A percentile compares a stretch with the other conserved stretches of the same genome.
Evolutionary conservation across 2,329 filamentous ascomycete genomes (phyloP).

Genomic region (Emmonsia crescens): DNA sequence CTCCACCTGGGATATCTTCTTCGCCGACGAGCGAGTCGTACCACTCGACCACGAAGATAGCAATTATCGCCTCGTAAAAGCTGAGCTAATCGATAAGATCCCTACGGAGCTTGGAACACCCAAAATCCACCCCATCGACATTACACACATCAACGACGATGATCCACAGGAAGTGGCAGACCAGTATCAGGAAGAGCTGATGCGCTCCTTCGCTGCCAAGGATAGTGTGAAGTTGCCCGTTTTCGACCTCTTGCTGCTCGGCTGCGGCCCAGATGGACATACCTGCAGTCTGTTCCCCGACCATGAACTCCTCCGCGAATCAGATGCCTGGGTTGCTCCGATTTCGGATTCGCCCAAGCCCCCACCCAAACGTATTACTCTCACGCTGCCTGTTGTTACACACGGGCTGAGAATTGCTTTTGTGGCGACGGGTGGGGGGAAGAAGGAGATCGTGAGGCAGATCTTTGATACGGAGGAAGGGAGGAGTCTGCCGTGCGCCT

Average conservation of each 20-base stretch:
- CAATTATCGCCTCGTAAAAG: constrained; percentile 82
- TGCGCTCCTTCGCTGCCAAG: constrained; percentile 74
- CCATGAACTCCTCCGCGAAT: constrained; percentile 75
- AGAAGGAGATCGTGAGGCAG: constrained; percentile 83
- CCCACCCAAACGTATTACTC: constrained; percentile 77
- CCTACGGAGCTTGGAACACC: constrained; percentile 56
- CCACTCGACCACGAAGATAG: constrained; percentile 85
- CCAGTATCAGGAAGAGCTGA: constrained; percentile 80
- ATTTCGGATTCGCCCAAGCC: constrained; percentile 94
- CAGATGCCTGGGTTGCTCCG: constrained; percentile 80
- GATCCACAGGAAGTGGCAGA: constrained; percentile 89
- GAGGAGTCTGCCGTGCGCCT: constrained; percentile 64
- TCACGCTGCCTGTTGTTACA: constrained; percentile 81
- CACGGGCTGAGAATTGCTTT: constrained; percentile 82
- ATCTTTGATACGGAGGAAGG: constrained; percentile 76
- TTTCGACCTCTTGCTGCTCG: constrained; percentile 87
- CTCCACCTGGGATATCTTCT: constrained; percentile 93
- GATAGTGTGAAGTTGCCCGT: constrained; percentile 91
- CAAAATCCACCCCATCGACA: constrained; percentile 68
- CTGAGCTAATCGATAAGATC: constrained; percentile 80
- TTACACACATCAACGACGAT: constrained; percentile 54
- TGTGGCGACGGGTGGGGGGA: constrained; percentile 76
- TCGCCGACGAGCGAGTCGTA: constrained; percentile 92
- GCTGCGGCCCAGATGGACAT: constrained; percentile 91
- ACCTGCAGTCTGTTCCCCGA: constrained; percentile 94